Evolutionary conservation across 2,329 filamentous ascomycete genomes (phyloP), one percentile per base, ranked within the genome.

Genomic region (Dactylellina leptospora): DNA sequence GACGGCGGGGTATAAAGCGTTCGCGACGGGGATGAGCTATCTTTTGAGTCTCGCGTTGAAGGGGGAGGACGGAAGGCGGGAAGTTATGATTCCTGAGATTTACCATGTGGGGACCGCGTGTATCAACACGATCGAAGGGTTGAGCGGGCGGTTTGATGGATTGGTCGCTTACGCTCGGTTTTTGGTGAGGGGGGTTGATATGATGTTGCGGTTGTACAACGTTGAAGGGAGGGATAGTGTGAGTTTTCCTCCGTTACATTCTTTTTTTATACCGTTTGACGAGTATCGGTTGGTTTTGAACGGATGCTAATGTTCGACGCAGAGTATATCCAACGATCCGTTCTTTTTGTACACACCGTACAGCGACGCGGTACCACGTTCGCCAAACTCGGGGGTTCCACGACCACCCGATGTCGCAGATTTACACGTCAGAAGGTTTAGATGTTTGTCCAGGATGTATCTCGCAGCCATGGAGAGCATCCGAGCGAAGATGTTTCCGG

Each of bases 1-100:
- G 68, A 72, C 68, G 5, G 68, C 68, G 20, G 68, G 68, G 13
- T 72, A 72, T 50, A 72, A 72, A 23, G 59, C 68, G 5, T 72
- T 72, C 33, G 59, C 68, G 40, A 72, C 68, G 4, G 42, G 59
- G 5, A 72, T 72, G 53, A 63, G 59, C 36, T 72, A 72, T 23
- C 30, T 72, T 16, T 40, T 72, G 13, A 53, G 59, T 30, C 53
- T 72, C 4, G 53, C 68, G 13, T 27, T 64, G 40, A 62, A 53
- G 11, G n/a, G n/a, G n/a, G n/a, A n/a, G n/a, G 55, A 58, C 13
- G 62, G 64, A 22, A 38, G 68, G 16, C 60, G 38, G 3, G 23
- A 11, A 3, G 48, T 72, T 2, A 53, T 40, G n/a, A 18, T 72
- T 1, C 59, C 68, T 3, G 68, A 72, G 47, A 30, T 72, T 6